Conservation (phyloP, 768 basidiomycete species). For the Leucosporidium scottii region DNA sequence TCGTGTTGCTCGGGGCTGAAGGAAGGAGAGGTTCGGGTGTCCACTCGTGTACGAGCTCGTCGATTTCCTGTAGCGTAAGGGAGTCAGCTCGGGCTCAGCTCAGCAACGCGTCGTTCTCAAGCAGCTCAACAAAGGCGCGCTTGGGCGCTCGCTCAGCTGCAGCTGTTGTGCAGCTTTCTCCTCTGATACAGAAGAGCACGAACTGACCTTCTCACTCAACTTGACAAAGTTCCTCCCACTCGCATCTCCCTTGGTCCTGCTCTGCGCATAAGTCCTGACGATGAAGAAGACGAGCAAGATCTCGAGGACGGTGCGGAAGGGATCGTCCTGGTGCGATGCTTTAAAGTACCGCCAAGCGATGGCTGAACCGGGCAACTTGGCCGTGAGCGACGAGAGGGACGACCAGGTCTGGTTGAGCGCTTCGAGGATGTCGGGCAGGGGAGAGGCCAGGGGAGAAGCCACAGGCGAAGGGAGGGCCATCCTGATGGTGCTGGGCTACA, state of each 20-base stretch:
- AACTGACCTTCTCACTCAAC: conserved; percentile 73
- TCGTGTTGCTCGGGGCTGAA: conserved; percentile 60
- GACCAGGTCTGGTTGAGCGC: neutral
- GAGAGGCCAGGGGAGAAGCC: neutral
- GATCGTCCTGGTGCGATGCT: conserved; percentile 93
- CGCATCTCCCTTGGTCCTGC: conserved; percentile 76
- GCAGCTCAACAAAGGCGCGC: neutral
- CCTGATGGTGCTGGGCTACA: too few species aligned
- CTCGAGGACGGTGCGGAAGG: conserved; percentile 82
- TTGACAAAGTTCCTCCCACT: conserved; percentile 82
- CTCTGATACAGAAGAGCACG: too few species aligned
- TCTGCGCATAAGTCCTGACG: conserved; percentile 80
- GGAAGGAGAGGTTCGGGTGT: conserved; percentile 71
- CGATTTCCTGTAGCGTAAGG: conserved; percentile 63
- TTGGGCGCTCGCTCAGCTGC: neutral
- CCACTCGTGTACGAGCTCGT: conserved; percentile 96
- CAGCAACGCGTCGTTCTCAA: neutral
- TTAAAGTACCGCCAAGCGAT: conserved; percentile 48
- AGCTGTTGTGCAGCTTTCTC: neutral
- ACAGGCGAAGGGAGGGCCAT: too few species aligned
- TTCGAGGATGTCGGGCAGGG: neutral
- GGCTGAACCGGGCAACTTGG: conserved; percentile 43
- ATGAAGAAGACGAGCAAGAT: conserved; percentile 80
- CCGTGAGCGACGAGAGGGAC: conserved; percentile 7
- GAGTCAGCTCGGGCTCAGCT: neutral